phyloP scores from a whole-genome alignment of 2,329 filamentous ascomycete species.

The Talaromyces sp. region DNA sequence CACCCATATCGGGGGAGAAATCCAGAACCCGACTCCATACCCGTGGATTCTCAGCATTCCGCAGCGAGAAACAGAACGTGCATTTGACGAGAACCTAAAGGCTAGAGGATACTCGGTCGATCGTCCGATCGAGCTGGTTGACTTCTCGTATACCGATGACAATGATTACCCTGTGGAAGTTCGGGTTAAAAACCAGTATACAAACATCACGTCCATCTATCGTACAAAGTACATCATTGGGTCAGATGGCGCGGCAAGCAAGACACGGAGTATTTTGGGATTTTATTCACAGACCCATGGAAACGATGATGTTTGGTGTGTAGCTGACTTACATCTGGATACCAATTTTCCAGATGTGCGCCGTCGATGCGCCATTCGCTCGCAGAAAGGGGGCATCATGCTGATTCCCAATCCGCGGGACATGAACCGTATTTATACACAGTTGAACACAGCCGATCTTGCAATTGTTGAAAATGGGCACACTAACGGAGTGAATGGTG shows the following conservation, averaged over 20 bases:
- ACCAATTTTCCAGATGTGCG: constrained; percentile 3
- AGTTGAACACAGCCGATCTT: neutral
- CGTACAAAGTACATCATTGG: constrained; percentile 3
- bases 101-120: neutral
- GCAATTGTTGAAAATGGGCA: neutral
- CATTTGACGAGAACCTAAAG: neutral
- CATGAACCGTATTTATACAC: neutral
- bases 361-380: neutral
- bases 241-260: neutral
- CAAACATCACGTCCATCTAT: neutral
- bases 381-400: neutral
- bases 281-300: neutral
- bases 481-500: neutral
- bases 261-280: neutral
- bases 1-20: neutral
- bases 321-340: constrained; percentile 1
- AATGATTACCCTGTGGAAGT: neutral
- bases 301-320: neutral
- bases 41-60: neutral
- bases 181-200: neutral
- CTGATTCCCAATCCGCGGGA: neutral
- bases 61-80: neutral
- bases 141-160: neutral
- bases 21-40: neutral
- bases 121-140: neutral